Evolutionary conservation across 306 rosid genomes (phyloP).

Genomic region (Vigna hirtella): DNA sequence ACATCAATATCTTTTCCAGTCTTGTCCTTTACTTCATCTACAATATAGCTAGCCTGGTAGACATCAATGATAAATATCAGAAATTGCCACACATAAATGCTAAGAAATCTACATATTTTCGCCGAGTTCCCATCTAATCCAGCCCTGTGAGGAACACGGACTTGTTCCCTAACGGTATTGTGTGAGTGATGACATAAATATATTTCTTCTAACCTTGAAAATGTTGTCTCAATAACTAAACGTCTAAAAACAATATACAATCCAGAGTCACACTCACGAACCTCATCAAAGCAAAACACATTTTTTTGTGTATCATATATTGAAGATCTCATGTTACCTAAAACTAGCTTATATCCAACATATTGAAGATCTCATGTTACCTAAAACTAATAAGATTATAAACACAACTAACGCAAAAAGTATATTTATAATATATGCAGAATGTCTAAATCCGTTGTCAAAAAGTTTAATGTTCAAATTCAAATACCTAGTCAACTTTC

Average conservation of each 20-base stretch:
- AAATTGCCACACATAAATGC: neutral
- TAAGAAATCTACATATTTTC: constrained; percentile 6
- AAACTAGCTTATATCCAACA: neutral
- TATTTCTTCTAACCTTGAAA: constrained; percentile 14
- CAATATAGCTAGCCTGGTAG: constrained; percentile 77
- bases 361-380: neutral
- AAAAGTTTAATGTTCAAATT: neutral
- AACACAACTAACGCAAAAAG: neutral
- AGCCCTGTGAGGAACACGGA: neutral
- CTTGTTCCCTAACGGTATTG: neutral
- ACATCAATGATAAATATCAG: constrained; percentile 46
- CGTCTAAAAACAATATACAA: neutral
- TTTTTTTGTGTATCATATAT: neutral
- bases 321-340: constrained; percentile 4
- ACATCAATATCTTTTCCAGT: constrained; percentile 70
- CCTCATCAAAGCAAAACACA: constrained; percentile 2
- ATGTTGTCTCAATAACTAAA: neutral
- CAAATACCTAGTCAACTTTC: neutral
- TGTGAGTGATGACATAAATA: neutral
- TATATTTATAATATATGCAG: neutral
- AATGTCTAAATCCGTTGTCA: neutral
- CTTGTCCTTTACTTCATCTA: constrained; percentile 95
- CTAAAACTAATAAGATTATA: neutral
- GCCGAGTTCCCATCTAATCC: constrained; percentile 15
- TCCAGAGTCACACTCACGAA: neutral